Base-by-base conservation (phyloP, 352 stramenopile genomes). In the Aphanomyces invadans region DNA sequence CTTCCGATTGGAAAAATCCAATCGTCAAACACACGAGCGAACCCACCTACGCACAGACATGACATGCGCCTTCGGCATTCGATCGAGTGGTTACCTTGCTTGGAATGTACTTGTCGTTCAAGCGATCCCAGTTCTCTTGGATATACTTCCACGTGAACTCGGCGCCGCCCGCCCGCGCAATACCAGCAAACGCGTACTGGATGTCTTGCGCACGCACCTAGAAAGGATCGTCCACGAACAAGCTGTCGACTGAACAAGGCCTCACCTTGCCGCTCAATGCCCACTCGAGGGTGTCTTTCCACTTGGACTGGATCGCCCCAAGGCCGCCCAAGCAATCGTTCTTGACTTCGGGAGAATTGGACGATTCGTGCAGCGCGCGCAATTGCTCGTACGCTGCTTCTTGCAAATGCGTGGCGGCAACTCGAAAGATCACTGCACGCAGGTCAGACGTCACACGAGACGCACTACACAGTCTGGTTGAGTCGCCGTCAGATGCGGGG, bases 131-230 rank as follows among this genome's bases (percentile, higher is more conserved):
- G 46, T 92, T 74, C 49, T 77, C 76, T 55, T 86, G 73, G 25
- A 91, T 48, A 59, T 78, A 92, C 23, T 82, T 60, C 86, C 86
- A 95, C 32, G 75, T 76, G 36, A 89, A 67, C 36, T 83, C 71
- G 1, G 56, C 70, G 21, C 80, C 86, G 21, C 60, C 54, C 33
- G 87, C 76, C 46, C 69, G 75, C 2, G 77, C 77, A 21, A 94
- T 77, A 33, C 81, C 79, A 10, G 49, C 71, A 53, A 95, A 81
- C 3, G 80, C 68, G 3, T 63, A 68, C 19, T 75, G 71, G 48
- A 87, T 79, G 36, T 95, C 83, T 68, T 95, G 84, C 21, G 74
- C 73, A 0, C 83, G 80, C 10, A 92, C 80, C 39, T 78, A 77
- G 7, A 7, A 11, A 38, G 10, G 9, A 19, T 9, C 19, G 25